A percentile compares a stretch with the other conserved stretches of the same genome.
These are phyloP conservation scores for Alnus rubra DNA, from an alignment of 306 rosid genomes.

Conservation along the genomic window DNA sequence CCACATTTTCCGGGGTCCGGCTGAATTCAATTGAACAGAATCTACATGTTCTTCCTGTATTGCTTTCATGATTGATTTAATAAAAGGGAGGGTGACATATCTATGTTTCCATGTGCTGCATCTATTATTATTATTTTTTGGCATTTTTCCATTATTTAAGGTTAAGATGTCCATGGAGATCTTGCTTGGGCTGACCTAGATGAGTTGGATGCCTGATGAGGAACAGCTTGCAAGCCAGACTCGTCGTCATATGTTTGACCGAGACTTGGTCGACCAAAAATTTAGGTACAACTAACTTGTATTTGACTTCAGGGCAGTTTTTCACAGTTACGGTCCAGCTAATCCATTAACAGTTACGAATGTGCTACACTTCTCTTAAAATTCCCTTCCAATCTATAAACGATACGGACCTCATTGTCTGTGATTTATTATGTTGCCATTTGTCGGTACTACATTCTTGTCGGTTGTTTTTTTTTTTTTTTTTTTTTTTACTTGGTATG, in stretches of 20 bases:
- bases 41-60: not conserved
- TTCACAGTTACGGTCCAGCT: slow-evolving; percentile 1
- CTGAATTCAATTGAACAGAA: slow-evolving; percentile 15
- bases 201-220: not conserved
- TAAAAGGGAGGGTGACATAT: not conserved
- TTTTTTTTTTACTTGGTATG: too few relatives aligned
- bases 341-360: slow-evolving; percentile 1
- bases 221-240: slow-evolving; percentile 1
- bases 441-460: too few relatives aligned
- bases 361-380: slow-evolving; percentile 7
- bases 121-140: not conserved
- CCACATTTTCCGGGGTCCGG: slow-evolving; percentile 12
- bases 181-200: not conserved
- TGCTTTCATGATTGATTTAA: not conserved
- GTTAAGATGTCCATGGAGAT: slow-evolving; percentile 1
- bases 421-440: not conserved
- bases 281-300: slow-evolving; percentile 30
- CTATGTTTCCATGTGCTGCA: not conserved
- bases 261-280: not conserved
- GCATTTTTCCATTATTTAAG: not conserved
- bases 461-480: too few relatives aligned
- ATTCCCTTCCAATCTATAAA: not conserved
- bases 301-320: slow-evolving; percentile 13
- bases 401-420: not conserved
- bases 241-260: not conserved